phyloP scores from a whole-genome alignment of 768 basidiomycete genomes.

The Exidia glandulosa region DNA sequence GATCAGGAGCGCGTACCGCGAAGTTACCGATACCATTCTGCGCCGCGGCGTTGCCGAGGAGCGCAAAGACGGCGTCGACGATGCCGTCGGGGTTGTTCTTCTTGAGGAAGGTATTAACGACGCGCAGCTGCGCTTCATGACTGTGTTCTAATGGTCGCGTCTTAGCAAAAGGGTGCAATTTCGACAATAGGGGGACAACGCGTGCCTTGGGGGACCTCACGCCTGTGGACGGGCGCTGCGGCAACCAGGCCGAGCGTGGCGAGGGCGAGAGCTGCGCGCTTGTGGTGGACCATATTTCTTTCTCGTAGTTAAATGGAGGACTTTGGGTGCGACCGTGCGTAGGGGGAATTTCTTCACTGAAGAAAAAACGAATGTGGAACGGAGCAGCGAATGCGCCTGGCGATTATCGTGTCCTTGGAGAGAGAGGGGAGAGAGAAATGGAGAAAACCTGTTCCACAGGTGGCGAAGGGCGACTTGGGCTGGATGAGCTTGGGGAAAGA shows the following conservation, averaged over 20 bases:
- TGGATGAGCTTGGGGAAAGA: not conserved
- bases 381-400: not conserved
- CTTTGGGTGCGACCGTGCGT: too few species aligned
- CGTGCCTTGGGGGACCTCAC: conserved; percentile 56
- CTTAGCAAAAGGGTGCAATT: not conserved
- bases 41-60: conserved; percentile 58
- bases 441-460: conserved; percentile 5
- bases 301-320: not conserved
- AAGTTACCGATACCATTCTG: conserved; percentile 41
- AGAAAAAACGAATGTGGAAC: not conserved
- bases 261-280: conserved; percentile 25
- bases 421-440: not conserved
- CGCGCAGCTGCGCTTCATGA: conserved; percentile 44
- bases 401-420: not conserved
- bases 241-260: conserved; percentile 23
- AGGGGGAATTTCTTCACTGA: not conserved
- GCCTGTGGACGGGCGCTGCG: conserved; percentile 37
- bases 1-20: too few species aligned
- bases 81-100: conserved; percentile 51
- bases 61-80: conserved; percentile 50
- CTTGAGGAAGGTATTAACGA: conserved; percentile 36
- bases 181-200: conserved; percentile 4
- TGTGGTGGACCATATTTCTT: conserved; percentile 25
- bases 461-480: not conserved
- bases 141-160: conserved; percentile 55